Evolutionary conservation across 306 rosid species (phyloP).

Genomic region (Oxytropis ochrocephala): DNA sequence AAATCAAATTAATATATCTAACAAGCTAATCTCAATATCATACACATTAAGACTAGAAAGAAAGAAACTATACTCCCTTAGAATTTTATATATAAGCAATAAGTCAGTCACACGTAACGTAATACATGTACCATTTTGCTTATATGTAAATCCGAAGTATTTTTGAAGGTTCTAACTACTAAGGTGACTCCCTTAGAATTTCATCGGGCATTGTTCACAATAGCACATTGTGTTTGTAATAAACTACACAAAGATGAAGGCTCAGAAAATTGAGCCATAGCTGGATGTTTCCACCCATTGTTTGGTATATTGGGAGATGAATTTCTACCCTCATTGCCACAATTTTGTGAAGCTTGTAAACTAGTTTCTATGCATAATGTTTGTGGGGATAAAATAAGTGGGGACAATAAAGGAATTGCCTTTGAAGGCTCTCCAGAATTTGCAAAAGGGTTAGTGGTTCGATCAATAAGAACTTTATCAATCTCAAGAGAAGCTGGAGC

Average conservation of each 20-base stretch:
- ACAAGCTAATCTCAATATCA: not conserved
- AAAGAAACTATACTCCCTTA: too few relatives aligned
- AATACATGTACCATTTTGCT: too few relatives aligned
- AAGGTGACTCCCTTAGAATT: not conserved
- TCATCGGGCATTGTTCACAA: constrained; percentile 39
- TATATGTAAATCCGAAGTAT: too few relatives aligned
- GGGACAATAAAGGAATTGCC: constrained; percentile 68
- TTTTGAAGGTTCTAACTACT: too few relatives aligned
- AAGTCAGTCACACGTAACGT: too few relatives aligned
- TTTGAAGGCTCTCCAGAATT: constrained; percentile 20
- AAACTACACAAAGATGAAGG: constrained; percentile 39
- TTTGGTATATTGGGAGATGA: not conserved
- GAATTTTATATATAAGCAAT: too few relatives aligned
- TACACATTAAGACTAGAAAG: not conserved
- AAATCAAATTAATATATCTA: not conserved
- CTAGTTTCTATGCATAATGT: constrained; percentile 19
- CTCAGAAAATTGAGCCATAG: constrained; percentile 30
- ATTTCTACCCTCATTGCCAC: not conserved
- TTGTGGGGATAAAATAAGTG: constrained; percentile 40
- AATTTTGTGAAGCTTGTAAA: not conserved
- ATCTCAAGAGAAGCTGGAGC: constrained; percentile 59
- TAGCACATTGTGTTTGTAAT: constrained; percentile 52
- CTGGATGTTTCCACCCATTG: constrained; percentile 56
- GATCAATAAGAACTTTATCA: constrained; percentile 12
- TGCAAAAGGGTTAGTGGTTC: constrained; percentile 11